Conservation (phyloP, 2,329 filamentous ascomycete genomes). For the Arthrinium phaeospermum region DNA sequence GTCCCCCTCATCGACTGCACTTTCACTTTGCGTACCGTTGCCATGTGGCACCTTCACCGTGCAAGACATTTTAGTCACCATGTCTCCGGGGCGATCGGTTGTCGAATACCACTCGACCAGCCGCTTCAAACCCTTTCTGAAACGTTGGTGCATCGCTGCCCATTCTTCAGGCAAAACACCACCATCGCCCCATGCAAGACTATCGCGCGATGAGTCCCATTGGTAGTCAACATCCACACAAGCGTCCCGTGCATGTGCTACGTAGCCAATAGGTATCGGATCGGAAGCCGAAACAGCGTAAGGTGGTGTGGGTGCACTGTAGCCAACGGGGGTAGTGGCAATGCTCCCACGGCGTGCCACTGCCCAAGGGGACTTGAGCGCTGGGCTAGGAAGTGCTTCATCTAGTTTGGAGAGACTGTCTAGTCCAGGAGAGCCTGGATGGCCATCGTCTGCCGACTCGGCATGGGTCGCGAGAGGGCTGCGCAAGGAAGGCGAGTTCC, state of each 20-base stretch:
- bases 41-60: slow-evolving; percentile 21
- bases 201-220: slow-evolving; percentile 88
- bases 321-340: slow-evolving; percentile 48
- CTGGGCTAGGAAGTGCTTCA: slow-evolving; percentile 14
- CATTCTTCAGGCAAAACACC: slow-evolving; percentile 92
- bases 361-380: neutral
- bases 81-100: slow-evolving; percentile 56
- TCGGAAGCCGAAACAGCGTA: slow-evolving; percentile 84
- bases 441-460: slow-evolving; percentile 14
- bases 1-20: slow-evolving; percentile 41
- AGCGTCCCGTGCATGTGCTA: slow-evolving; percentile 86
- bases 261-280: slow-evolving; percentile 85
- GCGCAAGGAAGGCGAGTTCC: slow-evolving; percentile 37
- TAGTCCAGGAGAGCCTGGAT: neutral
- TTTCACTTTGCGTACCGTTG: slow-evolving; percentile 36
- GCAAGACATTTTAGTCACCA: slow-evolving; percentile 50
- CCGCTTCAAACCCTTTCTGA: slow-evolving; percentile 77
- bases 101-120: slow-evolving; percentile 84
- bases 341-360: slow-evolving; percentile 24
- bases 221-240: slow-evolving; percentile 90
- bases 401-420: slow-evolving; percentile 19
- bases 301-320: slow-evolving; percentile 77
- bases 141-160: slow-evolving; percentile 92
- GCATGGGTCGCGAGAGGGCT: slow-evolving; percentile 31
- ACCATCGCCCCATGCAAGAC: slow-evolving; percentile 84